These are phyloP conservation scores for Lepidopterella palustris DNA, from an alignment of 495 filamentous ascomycete genomes.

Conservation along the genomic window DNA sequence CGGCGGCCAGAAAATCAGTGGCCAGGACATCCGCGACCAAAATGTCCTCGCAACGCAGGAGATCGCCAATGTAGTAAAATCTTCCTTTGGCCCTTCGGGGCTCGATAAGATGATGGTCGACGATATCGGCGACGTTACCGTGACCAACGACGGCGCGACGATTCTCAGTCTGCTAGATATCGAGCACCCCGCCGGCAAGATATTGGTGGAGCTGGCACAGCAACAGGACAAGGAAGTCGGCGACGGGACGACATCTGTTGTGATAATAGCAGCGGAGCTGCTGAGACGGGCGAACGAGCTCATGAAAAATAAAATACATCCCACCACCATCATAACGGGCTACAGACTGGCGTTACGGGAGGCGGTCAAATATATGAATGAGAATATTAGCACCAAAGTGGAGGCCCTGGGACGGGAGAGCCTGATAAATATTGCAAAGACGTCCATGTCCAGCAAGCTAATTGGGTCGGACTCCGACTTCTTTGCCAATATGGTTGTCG, in stretches of 20 bases:
- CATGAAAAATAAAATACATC: constrained; percentile 99
- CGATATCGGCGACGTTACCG: constrained; percentile 98
- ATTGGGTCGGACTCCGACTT: constrained; percentile 95
- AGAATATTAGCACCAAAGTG: constrained; percentile 92
- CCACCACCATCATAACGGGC: constrained; percentile 97
- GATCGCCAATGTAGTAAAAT: constrained; percentile 98
- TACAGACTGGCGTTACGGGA: constrained; percentile 93
- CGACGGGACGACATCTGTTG: constrained; percentile 96
- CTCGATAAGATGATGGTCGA: constrained; percentile 99
- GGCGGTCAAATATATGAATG: constrained; percentile 97
- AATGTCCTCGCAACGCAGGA: constrained; percentile 95
- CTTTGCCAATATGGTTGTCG: constrained; percentile 93
- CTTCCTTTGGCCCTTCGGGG: constrained; percentile 93
- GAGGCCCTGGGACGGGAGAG: constrained; percentile 84
- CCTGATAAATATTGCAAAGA: constrained; percentile 92
- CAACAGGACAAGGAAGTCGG: constrained; percentile 98
- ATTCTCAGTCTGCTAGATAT: constrained; percentile 93
- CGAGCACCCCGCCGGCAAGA: constrained; percentile 97
- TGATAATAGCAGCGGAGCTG: constrained; percentile 94
- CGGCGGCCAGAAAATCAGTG: constrained; percentile 89
- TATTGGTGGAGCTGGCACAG: constrained; percentile 92
- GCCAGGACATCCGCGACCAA: constrained; percentile 90
- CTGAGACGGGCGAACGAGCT: constrained; percentile 92
- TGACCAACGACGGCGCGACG: constrained; percentile 97
- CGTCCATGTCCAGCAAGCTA: constrained; percentile 98